A percentile compares a stretch with the other conserved stretches of the same genome.
These are phyloP conservation scores for Pachysolen tannophilus DNA, from an alignment of 805 yeast species.

Conservation along the genomic window DNA sequence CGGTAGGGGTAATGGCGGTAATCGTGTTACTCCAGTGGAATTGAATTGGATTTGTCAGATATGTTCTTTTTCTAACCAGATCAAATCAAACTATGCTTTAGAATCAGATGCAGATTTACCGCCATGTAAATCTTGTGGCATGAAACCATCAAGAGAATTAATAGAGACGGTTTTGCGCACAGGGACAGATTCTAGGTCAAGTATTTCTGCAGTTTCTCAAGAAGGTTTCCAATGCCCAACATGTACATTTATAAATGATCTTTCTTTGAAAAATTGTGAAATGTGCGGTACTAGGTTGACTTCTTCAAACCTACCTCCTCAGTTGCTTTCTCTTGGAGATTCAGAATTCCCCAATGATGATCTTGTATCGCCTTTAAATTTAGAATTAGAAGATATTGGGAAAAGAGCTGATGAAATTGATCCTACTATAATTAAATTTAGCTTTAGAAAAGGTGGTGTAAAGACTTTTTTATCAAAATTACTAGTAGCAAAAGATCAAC, in stretches of 20 bases:
- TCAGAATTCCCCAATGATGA: not conserved
- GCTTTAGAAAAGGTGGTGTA: slow-evolving; percentile 72
- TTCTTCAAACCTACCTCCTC: slow-evolving; percentile 17
- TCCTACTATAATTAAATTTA: slow-evolving; percentile 42
- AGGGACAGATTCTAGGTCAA: slow-evolving; percentile 2
- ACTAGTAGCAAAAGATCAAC: slow-evolving; percentile 34
- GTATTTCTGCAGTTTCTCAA: slow-evolving; percentile 5
- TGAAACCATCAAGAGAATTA: slow-evolving; percentile 31
- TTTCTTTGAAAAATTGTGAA: slow-evolving; percentile 71
- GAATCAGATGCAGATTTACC: slow-evolving; percentile 25
- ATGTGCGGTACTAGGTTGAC: slow-evolving; percentile 65
- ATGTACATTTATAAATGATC: slow-evolving; percentile 72
- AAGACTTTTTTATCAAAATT: slow-evolving; percentile 40
- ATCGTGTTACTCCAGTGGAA: not conserved
- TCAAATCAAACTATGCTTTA: slow-evolving; percentile 14
- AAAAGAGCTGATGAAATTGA: not conserved
- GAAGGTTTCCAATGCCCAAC: slow-evolving; percentile 37
- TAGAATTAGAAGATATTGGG: slow-evolving; percentile 11
- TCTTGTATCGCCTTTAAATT: slow-evolving; percentile 3
- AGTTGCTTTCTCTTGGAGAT: not conserved
- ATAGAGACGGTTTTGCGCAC: slow-evolving; percentile 18
- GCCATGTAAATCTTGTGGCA: slow-evolving; percentile 56
- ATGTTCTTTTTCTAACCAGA: slow-evolving; percentile 61
- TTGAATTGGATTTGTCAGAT: slow-evolving; percentile 80
- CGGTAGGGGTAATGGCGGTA: not conserved